Base-by-base conservation (phyloP, 257 asterid species). In the Penstemon barbatus region DNA sequence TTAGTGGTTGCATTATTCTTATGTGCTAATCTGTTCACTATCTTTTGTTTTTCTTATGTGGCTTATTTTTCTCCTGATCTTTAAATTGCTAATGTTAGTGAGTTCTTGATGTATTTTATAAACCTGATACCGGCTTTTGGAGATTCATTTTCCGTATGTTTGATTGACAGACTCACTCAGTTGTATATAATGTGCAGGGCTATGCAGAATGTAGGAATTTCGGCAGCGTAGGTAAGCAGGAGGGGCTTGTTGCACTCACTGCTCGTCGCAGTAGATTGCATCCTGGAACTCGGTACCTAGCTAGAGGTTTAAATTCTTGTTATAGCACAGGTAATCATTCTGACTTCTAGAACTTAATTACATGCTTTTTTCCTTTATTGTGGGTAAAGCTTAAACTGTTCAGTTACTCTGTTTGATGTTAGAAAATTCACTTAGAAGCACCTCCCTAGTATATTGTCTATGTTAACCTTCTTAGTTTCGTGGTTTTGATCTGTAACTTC, bases 231-330 rank as follows among this genome's bases (percentile, higher is more conserved):
- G 99, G 97, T 60, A 96, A 93, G 82, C 84, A 81, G 76, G 99
- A 93, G 80, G 99, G 99, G 63, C n/a, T 93, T 75, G 89, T 90
- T 76, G 91, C 96, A 67, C 97, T 93, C 74, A 83, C 75, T 78
- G 99, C 99, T 64, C 96, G 97, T 67, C 97, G 97, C 63, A 90
- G 97, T 81, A 87, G 93, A 86, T 80, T 93, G 80, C 99, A 93
- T 84, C 99, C 99, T 75, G 99, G 99, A 80, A 93, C 99, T 70
- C 87, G 99, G 63, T 93, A 90, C 80, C 74, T 90, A 78, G 99
- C 96, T 39, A 86, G 99, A 87, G 99, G 99, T 66, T 69, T 91
- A 77, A 93, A 93, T 83, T 87, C 96, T 50, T 93, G 99, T 82
- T 89, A 81, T 79, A 79, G 97, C 77, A 93, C 99, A 74, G 97